These are phyloP conservation scores for Yamagishiella unicocca DNA, from an alignment of 139 green algal genomes.

Conservation along the genomic window DNA sequence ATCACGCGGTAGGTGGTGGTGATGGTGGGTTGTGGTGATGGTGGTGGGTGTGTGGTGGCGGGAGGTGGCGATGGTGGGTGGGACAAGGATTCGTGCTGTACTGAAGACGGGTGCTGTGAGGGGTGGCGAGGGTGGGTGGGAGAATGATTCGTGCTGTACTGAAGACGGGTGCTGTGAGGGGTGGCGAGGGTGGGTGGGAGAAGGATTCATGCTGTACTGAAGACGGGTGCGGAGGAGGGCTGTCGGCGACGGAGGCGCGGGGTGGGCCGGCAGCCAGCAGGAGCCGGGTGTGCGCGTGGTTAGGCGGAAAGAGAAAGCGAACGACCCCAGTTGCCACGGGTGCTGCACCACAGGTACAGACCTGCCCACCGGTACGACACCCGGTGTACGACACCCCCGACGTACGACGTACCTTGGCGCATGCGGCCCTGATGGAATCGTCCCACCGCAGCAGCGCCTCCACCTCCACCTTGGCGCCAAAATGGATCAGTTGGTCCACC, in stretches of 20 bases:
- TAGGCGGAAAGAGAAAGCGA: neutral
- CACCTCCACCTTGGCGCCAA: constrained; percentile 71
- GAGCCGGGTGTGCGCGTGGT: neutral
- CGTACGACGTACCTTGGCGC: constrained; percentile 5
- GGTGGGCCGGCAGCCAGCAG: neutral
- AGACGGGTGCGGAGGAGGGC: neutral
- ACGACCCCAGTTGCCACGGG: neutral
- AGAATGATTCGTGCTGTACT: neutral
- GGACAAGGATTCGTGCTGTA: neutral
- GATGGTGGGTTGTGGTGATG: neutral
- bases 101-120: neutral
- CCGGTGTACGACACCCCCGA: no score
- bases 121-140: neutral
- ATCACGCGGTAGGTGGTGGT: no score
- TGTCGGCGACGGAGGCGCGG: neutral
- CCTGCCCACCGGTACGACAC: neutral
- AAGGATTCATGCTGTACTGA: neutral
- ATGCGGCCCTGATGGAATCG: constrained; percentile 67
- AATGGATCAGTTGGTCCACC: constrained; percentile 88
- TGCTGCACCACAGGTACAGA: neutral
- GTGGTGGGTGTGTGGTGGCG: neutral
- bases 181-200: neutral
- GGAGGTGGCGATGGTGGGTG: neutral
- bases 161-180: neutral
- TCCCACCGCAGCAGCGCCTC: constrained; percentile 87